Evolutionary conservation across 176 grass and related monocot species (phyloP).

Genomic region (Eleusine coracana): DNA sequence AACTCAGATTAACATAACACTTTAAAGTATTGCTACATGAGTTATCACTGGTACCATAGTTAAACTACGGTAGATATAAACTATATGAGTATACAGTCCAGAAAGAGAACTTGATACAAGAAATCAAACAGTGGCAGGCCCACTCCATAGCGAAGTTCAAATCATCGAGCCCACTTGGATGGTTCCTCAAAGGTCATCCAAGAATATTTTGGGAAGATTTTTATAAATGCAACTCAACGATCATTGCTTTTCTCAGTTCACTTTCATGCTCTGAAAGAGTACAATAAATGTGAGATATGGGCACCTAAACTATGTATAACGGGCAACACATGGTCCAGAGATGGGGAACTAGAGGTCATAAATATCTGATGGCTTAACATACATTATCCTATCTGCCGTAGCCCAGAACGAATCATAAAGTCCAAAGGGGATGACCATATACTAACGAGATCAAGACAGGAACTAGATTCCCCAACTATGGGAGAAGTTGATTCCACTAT

Average conservation of each 20-base stretch:
- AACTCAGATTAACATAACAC: not conserved
- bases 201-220: not conserved
- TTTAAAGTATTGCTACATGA: not conserved
- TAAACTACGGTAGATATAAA: not conserved
- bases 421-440: constrained; percentile 27
- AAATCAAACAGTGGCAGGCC: constrained; percentile 4
- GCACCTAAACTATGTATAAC: constrained; percentile 4
- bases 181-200: not conserved
- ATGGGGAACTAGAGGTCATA: constrained; percentile 25
- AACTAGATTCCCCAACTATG: constrained; percentile 28
- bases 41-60: not conserved
- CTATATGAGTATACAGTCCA: not conserved
- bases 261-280: constrained; percentile 15
- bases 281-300: constrained; percentile 42
- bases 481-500: constrained; percentile 34
- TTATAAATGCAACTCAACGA: not conserved
- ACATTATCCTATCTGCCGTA: constrained; percentile 33
- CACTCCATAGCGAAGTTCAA: constrained; percentile 35
- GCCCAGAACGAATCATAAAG: constrained; percentile 7
- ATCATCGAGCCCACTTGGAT: constrained; percentile 18
- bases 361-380: constrained; percentile 24
- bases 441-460: constrained; percentile 17
- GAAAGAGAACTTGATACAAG: not conserved
- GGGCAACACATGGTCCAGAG: constrained; percentile 6
- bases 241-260: constrained; percentile 4